Base-by-base conservation (phyloP, 495 filamentous ascomycete species). In the Penicillium chermesinum region DNA sequence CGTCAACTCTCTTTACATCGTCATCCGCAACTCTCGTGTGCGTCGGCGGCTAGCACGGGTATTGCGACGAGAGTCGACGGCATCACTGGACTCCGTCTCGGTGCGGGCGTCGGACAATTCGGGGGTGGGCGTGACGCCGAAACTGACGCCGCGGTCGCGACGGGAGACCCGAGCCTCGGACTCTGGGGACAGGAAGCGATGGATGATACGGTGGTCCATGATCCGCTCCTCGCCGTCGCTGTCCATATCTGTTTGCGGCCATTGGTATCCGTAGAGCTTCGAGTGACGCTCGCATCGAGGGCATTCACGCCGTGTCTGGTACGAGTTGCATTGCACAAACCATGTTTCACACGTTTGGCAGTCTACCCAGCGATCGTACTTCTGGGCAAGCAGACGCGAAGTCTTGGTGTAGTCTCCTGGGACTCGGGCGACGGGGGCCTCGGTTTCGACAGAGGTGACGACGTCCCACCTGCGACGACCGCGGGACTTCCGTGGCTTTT, bases 211-310 rank as follows among this genome's bases (percentile, higher is more conserved):
- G 51, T 89, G 86, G 50, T 91, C 87, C 55, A 88, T 74, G 6
- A 90, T 65, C 1, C 87, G 74, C 45, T 87, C 84, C 58, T 95
- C 89, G 17, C 77, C 80, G 58, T 97, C 93, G 14, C 78, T 78
- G 0, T 86, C 86, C 48, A 83, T 82, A 30, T 95, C 86, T 1
- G 94, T 97, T 67, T 97, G 94, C 14, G 93, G 93, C 94, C 94
- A 99, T 42, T 81, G 77, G 57, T 86, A 95, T 0, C 94, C 94
- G 62, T 96, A 99, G 1, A 99, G 73, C 65, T 94, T 97, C 19
- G 87, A 91, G 56, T 99, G 93, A 0, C 94, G 78, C 70, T 97
- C 94, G 66, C 93, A 99, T 14, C 94, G 81, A 8, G 86, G 88
- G 61, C 93, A 99, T 20, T 86, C 84, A 17, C 82, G 78, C 13